Conservation (phyloP, 495 filamentous ascomycete species). For the Cudoniella acicularis region DNA sequence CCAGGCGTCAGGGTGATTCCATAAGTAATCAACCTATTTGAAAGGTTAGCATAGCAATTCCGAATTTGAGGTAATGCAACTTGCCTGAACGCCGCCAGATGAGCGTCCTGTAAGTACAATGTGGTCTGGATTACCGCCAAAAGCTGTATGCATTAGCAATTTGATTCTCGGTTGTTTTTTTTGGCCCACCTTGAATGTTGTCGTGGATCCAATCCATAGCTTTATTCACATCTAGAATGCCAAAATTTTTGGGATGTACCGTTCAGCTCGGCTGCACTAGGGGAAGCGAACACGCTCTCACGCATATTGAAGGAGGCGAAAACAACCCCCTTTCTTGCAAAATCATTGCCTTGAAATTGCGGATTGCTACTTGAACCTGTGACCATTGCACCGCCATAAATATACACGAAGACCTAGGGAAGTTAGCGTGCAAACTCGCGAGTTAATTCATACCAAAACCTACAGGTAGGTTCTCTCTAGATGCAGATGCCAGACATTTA, state of each 20-base stretch:
- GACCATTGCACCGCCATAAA: not conserved
- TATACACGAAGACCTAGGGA: not conserved
- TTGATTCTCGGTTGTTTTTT: not conserved
- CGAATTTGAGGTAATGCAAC: not conserved
- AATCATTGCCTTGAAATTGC: not conserved
- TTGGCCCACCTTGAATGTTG: not conserved
- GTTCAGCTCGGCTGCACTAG: not conserved
- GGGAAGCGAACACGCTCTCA: not conserved
- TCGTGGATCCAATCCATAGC: not conserved
- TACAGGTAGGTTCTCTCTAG: not conserved
- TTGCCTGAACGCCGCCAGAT: not conserved
- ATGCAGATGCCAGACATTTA: not conserved
- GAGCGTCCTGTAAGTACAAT: not conserved
- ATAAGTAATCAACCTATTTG: not conserved
- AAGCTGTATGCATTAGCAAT: not conserved
- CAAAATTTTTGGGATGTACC: not conserved
- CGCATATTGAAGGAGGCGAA: not conserved
- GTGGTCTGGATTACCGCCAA: not conserved
- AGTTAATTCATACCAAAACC: no score
- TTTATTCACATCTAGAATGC: not conserved
- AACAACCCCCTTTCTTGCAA: not conserved
- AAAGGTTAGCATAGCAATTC: no score
- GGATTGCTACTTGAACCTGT: not conserved
- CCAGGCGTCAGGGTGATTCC: not conserved
- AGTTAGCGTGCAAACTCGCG: no score